Percentiles rank a stretch among this genome's conserved stretches.
phyloP scores from a whole-genome alignment of 495 filamentous ascomycete genomes.

The Umbilicaria muhlenbergii region DNA sequence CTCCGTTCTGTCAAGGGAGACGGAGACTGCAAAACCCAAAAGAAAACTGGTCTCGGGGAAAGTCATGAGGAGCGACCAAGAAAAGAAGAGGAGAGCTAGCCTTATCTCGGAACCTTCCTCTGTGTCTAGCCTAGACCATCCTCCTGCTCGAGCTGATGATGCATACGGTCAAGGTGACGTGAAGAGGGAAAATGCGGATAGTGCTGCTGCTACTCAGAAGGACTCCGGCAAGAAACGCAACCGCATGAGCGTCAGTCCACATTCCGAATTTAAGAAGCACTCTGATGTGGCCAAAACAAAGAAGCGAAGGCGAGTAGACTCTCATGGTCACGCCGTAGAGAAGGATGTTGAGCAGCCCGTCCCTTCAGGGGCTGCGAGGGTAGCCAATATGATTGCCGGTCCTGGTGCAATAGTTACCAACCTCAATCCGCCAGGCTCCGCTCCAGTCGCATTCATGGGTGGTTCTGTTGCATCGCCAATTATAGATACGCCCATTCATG shows the following conservation, averaged over 20 bases:
- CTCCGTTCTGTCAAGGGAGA: conserved; percentile 29
- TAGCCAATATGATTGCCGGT: conserved; percentile 20
- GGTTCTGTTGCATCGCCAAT: conserved; percentile 9
- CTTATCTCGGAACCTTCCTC: conserved; percentile 20
- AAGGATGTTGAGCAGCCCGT: conserved; percentile 6
- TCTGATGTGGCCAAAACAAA: conserved; percentile 27
- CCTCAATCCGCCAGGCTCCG: conserved; percentile 12
- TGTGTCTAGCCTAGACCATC: not conserved
- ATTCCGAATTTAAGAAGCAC: conserved; percentile 34
- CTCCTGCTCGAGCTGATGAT: not conserved
- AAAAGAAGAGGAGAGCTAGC: conserved; percentile 22
- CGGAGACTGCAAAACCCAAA: conserved; percentile 37
- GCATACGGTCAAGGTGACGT: conserved; percentile 19
- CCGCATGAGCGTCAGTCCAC: conserved; percentile 51
- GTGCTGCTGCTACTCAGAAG: conserved; percentile 9
- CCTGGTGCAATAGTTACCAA: conserved; percentile 14
- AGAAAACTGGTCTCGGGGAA: conserved; percentile 44
- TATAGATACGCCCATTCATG: not conserved
- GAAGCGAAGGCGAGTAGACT: conserved; percentile 31
- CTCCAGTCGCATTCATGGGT: conserved; percentile 16
- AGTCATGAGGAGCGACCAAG: conserved; percentile 38
- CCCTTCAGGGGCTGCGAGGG: conserved; percentile 18
- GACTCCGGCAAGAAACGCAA: conserved; percentile 45
- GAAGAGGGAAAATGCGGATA: conserved; percentile 21
- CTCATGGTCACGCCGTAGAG: conserved; percentile 11